phyloP scores from a whole-genome alignment of 1,284 basidiomycete species.

The Heterobasidion occidentale region DNA sequence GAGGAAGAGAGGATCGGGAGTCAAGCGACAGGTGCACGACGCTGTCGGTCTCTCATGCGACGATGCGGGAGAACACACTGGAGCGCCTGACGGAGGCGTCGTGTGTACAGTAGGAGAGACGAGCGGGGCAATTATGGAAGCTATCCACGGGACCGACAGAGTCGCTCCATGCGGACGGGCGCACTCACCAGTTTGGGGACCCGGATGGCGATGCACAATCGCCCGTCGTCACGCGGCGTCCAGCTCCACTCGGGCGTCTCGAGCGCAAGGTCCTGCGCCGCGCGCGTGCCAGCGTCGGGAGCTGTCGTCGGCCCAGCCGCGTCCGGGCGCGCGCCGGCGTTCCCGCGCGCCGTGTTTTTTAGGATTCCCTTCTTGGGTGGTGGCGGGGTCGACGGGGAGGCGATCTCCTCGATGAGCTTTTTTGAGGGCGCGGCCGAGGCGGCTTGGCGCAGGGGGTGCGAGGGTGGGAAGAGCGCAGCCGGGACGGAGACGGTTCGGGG shows the following conservation, averaged over 20 bases:
- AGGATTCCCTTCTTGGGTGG: conserved; percentile 28
- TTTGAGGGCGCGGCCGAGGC: conserved; percentile 3
- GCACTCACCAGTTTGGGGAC: conserved; percentile 46
- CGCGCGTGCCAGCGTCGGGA: conserved; percentile 6
- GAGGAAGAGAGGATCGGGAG: no score
- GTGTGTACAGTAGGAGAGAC: neutral
- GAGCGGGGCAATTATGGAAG: neutral
- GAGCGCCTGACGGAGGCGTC: no score
- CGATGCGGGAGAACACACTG: no score
- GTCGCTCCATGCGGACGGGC: neutral
- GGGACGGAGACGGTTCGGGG: conserved; percentile 52
- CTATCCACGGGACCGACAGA: no score
- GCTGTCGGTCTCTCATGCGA: no score
- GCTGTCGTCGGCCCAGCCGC: conserved; percentile 3
- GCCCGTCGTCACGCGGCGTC: conserved; percentile 28
- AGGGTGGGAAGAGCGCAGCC: conserved; percentile 27
- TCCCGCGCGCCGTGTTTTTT: conserved; percentile 17
- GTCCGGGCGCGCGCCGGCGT: conserved; percentile 1
- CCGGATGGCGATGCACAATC: conserved; percentile 37
- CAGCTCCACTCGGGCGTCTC: conserved; percentile 38
- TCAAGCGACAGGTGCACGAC: no score
- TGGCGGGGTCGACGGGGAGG: conserved; percentile 4
- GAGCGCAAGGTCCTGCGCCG: neutral
- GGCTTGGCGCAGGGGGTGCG: conserved; percentile 10
- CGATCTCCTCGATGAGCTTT: conserved; percentile 44